phyloP scores from a whole-genome alignment of 495 filamentous ascomycete genomes.

The Lineolata rhizophorae region DNA sequence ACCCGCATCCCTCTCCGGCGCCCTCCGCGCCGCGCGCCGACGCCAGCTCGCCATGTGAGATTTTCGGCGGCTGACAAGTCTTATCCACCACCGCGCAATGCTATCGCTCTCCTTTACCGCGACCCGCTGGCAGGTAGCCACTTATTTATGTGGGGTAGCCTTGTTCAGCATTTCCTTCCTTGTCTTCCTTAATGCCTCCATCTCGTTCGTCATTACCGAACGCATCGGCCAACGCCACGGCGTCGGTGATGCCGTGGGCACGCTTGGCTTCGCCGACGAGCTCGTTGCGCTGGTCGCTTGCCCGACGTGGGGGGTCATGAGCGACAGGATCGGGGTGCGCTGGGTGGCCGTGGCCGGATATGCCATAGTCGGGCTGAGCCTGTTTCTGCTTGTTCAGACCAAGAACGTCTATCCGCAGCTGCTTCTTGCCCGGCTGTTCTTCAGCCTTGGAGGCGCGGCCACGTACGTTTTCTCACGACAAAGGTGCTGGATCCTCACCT shows the following conservation, averaged over 20 bases:
- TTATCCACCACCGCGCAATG: background rate
- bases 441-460: slow-evolving; percentile 77
- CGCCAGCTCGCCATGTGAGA: background rate
- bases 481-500: background rate
- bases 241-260: slow-evolving; percentile 81
- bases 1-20: background rate
- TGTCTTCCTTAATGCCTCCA: slow-evolving; percentile 84
- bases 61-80: no score
- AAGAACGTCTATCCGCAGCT: slow-evolving; percentile 78
- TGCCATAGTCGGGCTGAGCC: slow-evolving; percentile 46
- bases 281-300: slow-evolving; percentile 76
- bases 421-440: slow-evolving; percentile 63
- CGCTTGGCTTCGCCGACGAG: slow-evolving; percentile 90
- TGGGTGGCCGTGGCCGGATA: slow-evolving; percentile 51
- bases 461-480: slow-evolving; percentile 28
- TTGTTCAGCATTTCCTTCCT: slow-evolving; percentile 94
- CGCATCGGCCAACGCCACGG: slow-evolving; percentile 51
- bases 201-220: slow-evolving; percentile 89
- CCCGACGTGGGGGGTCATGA: slow-evolving; percentile 79
- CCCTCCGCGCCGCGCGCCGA: background rate
- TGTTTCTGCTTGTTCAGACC: slow-evolving; percentile 68
- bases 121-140: slow-evolving; percentile 48
- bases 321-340: slow-evolving; percentile 71
- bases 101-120: slow-evolving; percentile 29
- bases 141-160: slow-evolving; percentile 75